These are phyloP conservation scores for Neofusicoccum laricinum DNA, from an alignment of 2,329 filamentous ascomycete genomes.

Conservation along the genomic window DNA sequence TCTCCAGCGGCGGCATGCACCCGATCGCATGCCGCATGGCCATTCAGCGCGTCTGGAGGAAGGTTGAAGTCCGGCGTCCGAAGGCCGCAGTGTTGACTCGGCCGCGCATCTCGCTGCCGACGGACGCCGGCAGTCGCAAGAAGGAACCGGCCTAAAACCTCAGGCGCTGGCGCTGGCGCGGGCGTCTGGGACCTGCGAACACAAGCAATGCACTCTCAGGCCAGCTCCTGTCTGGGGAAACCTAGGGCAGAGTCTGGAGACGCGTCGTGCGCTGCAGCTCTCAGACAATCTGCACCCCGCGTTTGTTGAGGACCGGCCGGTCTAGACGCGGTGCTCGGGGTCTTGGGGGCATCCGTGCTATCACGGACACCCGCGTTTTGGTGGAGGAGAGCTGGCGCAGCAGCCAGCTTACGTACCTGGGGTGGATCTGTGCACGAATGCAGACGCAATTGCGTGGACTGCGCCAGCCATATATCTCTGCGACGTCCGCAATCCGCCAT, in stretches of 20 bases:
- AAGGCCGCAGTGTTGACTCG: neutral
- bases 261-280: neutral
- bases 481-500: neutral
- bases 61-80: neutral
- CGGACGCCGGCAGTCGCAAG: neutral
- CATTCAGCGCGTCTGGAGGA: neutral
- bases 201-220: neutral
- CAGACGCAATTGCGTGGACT: neutral
- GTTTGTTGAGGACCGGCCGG: neutral
- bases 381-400: neutral
- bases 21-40: neutral
- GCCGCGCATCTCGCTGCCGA: neutral
- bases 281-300: neutral
- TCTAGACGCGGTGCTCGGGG: neutral
- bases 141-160: neutral
- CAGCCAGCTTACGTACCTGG: constrained; percentile 12
- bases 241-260: neutral
- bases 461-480: neutral
- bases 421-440: neutral
- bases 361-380: neutral
- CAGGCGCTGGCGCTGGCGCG: no score
- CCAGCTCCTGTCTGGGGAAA: neutral
- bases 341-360: neutral
- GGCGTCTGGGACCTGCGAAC: no score
- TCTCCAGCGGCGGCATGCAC: neutral